These are phyloP conservation scores for Sugiyamaella sp. DNA, from an alignment of 1,139 yeast species.

Conservation along the genomic window DNA sequence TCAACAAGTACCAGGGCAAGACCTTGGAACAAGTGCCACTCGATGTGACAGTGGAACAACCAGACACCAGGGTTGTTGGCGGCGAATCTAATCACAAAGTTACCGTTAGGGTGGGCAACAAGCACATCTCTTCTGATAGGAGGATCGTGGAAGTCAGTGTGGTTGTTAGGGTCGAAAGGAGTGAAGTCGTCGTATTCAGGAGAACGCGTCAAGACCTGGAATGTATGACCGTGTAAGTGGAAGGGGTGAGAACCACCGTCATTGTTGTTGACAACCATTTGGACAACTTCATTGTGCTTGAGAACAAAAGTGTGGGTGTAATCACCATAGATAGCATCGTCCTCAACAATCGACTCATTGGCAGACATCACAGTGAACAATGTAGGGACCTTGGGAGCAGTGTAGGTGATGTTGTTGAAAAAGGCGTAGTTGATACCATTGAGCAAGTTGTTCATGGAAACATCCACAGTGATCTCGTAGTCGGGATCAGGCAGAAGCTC, in stretches of 20 bases:
- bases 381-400: slow-evolving; percentile 80
- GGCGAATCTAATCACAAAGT: slow-evolving; percentile 63
- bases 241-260: slow-evolving; percentile 87
- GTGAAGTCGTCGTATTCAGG: slow-evolving; percentile 53
- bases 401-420: slow-evolving; percentile 81
- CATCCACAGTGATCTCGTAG: slow-evolving; percentile 62
- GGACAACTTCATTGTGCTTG: slow-evolving; percentile 63
- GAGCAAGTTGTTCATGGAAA: slow-evolving; percentile 74
- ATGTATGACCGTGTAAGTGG: slow-evolving; percentile 81
- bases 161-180: slow-evolving; percentile 53
- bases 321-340: slow-evolving; percentile 70
- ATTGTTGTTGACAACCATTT: slow-evolving; percentile 66
- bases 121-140: slow-evolving; percentile 76
- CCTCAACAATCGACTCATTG: slow-evolving; percentile 55
- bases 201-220: slow-evolving; percentile 68
- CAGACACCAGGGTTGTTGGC: slow-evolving; percentile 91
- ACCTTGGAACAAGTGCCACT: slow-evolving; percentile 93
- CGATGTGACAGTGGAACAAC: slow-evolving; percentile 94
- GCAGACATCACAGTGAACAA: slow-evolving; percentile 69
- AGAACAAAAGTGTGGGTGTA: slow-evolving; percentile 75
- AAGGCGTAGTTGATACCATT: slow-evolving; percentile 89
- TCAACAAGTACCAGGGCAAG: slow-evolving; percentile 73
- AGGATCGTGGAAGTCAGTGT: slow-evolving; percentile 56
- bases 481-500: slow-evolving; percentile 67
- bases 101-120: slow-evolving; percentile 66